These are phyloP conservation scores for Vitis hybrid DNA, from an alignment of 177 flowering plant genomes.

Conservation along the genomic window DNA sequence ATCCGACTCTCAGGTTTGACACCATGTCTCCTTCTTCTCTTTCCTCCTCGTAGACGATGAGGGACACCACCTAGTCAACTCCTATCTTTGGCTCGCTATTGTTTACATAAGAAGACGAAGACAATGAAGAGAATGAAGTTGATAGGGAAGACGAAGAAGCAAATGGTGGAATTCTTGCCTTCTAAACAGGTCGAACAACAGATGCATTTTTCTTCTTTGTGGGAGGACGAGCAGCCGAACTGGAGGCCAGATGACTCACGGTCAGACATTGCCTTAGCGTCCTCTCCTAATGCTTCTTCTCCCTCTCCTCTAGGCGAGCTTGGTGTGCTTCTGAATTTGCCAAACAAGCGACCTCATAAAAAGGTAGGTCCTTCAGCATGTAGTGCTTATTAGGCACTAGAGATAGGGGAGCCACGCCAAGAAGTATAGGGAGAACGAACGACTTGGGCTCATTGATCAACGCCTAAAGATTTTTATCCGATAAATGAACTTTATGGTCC, in stretches of 20 bases:
- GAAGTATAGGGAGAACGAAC: fast-evolving
- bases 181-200: fast-evolving
- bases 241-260: fast-evolving
- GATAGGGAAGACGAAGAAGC: fast-evolving
- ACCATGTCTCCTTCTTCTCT: too few relatives aligned
- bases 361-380: fast-evolving
- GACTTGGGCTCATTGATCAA: too few relatives aligned
- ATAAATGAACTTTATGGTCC: too few relatives aligned
- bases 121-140: fast-evolving
- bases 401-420: fast-evolving
- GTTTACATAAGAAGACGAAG: too few relatives aligned
- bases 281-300: fast-evolving
- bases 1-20: fast-evolving
- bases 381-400: fast-evolving
- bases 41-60: too few relatives aligned
- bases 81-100: too few relatives aligned
- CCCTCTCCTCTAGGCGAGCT: fast-evolving
- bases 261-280: fast-evolving
- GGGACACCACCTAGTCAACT: fast-evolving
- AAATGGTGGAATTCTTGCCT: too few relatives aligned
- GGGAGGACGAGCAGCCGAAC: too few relatives aligned
- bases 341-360: too few relatives aligned
- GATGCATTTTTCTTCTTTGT: fast-evolving
- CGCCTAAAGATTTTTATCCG: too few relatives aligned
- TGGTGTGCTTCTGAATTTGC: fast-evolving